A percentile compares a stretch with the other conserved stretches of the same genome.
Evolutionary conservation across 176 grass and related monocot species (phyloP).

Genomic region (Triticum monococcum): DNA sequence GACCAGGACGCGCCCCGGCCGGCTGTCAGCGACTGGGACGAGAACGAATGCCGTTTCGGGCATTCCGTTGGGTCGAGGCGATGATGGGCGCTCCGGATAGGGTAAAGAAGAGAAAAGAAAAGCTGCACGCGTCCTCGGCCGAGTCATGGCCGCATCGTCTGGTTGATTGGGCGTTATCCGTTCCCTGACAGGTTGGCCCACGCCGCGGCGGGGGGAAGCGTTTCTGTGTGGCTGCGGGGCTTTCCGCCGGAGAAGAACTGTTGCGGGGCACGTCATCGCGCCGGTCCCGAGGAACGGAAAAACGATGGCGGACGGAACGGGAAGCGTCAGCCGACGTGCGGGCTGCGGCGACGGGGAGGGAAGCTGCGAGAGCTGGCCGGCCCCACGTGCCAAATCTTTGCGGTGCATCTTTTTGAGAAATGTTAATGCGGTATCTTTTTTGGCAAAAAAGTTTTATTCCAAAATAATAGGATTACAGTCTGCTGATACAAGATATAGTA

Average conservation of each 20-base stretch:
- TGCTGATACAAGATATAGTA: not conserved
- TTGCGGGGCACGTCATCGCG: not conserved
- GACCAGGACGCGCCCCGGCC: accelerated
- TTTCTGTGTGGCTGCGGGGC: slow-evolving; percentile 1
- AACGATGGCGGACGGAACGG: not conserved
- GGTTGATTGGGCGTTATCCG: slow-evolving; percentile 28
- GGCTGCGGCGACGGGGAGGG: no score
- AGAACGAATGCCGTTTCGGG: not conserved
- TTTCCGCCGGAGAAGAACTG: not conserved
- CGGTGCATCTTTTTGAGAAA: no score
- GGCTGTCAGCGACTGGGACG: not conserved
- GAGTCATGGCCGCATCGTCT: slow-evolving; percentile 22
- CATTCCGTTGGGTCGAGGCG: not conserved
- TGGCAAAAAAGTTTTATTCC: no score
- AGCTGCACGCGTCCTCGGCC: slow-evolving; percentile 6
- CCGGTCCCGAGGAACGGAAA: not conserved
- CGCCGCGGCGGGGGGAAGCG: not conserved
- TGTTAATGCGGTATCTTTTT: no score
- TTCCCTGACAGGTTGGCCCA: slow-evolving; percentile 9
- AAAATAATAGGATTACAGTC: not conserved
- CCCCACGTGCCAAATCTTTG: no score
- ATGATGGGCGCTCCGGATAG: not conserved
- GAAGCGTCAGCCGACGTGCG: not conserved
- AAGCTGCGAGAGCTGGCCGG: no score
- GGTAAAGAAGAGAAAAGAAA: not conserved